A percentile compares a stretch with the other conserved stretches of the same genome.
These are phyloP conservation scores for Phialophora macrospora DNA, from an alignment of 2,329 filamentous ascomycete species.

Conservation along the genomic window DNA sequence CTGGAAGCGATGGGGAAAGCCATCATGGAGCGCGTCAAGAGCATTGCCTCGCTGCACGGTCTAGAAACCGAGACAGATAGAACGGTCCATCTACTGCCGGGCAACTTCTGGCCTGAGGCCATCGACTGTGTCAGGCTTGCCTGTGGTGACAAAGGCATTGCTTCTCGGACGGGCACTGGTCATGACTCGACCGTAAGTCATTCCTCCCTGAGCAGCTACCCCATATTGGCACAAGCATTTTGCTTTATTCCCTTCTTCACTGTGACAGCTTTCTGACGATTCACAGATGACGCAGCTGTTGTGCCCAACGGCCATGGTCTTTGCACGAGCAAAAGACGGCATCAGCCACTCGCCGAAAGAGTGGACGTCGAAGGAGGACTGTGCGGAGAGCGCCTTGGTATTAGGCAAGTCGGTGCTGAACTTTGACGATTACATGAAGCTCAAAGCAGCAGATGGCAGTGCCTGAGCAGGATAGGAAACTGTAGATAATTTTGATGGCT, in stretches of 20 bases:
- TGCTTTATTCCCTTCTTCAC: not conserved
- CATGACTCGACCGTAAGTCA: conserved; percentile 41
- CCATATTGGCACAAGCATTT: conserved; percentile 7
- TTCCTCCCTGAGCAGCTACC: conserved; percentile 7
- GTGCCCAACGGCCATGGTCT: conserved; percentile 41
- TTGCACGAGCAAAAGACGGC: conserved; percentile 38
- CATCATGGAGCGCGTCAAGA: conserved; percentile 34
- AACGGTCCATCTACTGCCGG: conserved; percentile 37
- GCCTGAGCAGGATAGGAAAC: no score
- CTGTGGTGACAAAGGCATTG: conserved; percentile 39
- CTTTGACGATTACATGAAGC: conserved; percentile 39
- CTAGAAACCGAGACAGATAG: conserved; percentile 36
- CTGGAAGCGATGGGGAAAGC: conserved; percentile 39
- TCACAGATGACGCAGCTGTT: not conserved
- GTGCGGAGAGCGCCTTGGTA: conserved; percentile 38
- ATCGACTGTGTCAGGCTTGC: conserved; percentile 39
- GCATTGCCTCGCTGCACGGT: conserved; percentile 33
- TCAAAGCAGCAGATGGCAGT: conserved; percentile 23
- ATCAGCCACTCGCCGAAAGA: conserved; percentile 40
- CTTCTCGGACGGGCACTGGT: conserved; percentile 36
- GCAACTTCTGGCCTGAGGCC: conserved; percentile 38
- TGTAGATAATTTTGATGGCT: no score
- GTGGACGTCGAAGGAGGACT: conserved; percentile 32
- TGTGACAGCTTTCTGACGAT: not conserved
- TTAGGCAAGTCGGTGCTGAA: conserved; percentile 41